Base-by-base conservation (phyloP, 305 asterid genomes). In the Fraxinus angustifolia region DNA sequence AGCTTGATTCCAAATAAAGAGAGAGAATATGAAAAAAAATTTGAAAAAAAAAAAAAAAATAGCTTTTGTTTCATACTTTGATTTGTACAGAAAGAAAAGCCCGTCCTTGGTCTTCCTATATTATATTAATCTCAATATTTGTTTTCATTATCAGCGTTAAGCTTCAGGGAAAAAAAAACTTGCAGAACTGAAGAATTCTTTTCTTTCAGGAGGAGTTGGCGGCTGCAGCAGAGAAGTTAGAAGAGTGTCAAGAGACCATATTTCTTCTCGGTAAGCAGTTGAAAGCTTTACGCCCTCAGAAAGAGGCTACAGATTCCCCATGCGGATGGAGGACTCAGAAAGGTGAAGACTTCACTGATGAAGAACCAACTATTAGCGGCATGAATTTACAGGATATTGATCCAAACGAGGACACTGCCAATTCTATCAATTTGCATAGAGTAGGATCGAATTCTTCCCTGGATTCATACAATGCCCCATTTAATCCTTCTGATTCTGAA, bases 241-340 rank as follows among this genome's bases (percentile, higher is more conserved):
- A 97, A 0, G 97, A 94, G 86, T 96, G 98, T 86, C 99, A 94
- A 82, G 97, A 96, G 87, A 91, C 97, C 79, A 96, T 96, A 79
- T 90, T 85, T 80, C 95, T 96, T 75, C 98, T 96, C 0, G 97
- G 98, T 8, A 96, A 93, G 85, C 99, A 93, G 86, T 77, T 96
- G 88, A 91, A 93, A 73, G 65, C 91, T 65, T 80, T 96, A 76
- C 96, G 92, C 79, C 98, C 98, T 19, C 96, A 88, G 68, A 53
- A 91, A 4, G 97, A 93, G 72, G 40, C 26, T 78, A 34, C 2
- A 84, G 86, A 16, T 67, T 86, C 93, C 75, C 91, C 89, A 8
- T 50, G 68, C 53, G 76, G 58, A 16, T 85, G 45, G 78, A 91
- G 87, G 85, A 68, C 38, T 85, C 90, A 79, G 73, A 90, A 83